Conservation (phyloP, 768 basidiomycete species). For the Auriscalpium orientale region DNA sequence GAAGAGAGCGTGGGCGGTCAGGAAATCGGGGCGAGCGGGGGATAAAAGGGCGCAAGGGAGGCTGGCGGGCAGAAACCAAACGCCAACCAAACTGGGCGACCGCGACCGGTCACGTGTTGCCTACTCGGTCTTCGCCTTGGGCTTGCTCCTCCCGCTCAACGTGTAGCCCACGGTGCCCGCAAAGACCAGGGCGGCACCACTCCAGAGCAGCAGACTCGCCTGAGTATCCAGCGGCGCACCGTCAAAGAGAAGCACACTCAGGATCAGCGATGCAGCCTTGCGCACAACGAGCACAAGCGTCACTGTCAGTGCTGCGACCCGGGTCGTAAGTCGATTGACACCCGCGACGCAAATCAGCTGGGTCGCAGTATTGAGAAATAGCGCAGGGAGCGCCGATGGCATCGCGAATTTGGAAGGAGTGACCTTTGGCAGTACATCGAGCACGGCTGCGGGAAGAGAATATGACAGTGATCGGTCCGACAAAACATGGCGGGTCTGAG, state of each 20-base stretch:
- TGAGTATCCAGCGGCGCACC: slow-evolving; percentile 29
- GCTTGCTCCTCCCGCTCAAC: slow-evolving; percentile 22
- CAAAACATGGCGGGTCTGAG: slow-evolving; percentile 35
- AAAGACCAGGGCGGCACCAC: slow-evolving; percentile 60
- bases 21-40: too few relatives aligned
- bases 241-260: slow-evolving; percentile 54
- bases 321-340: slow-evolving; percentile 77
- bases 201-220: slow-evolving; percentile 47
- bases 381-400: slow-evolving; percentile 54
- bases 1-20: too few relatives aligned
- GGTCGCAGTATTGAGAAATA: slow-evolving; percentile 72
- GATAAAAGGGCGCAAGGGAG: too few relatives aligned
- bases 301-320: slow-evolving; percentile 67
- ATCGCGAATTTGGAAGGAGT: slow-evolving; percentile 30
- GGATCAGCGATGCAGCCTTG: slow-evolving; percentile 68
- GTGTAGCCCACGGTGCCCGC: slow-evolving; percentile 68
- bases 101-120: too few relatives aligned
- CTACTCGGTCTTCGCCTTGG: slow-evolving; percentile 11
- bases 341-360: slow-evolving; percentile 83
- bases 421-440: slow-evolving; percentile 8
- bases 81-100: too few relatives aligned
- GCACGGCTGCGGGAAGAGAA: slow-evolving; percentile 13
- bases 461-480: not conserved
- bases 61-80: too few relatives aligned
- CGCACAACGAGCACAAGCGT: slow-evolving; percentile 76